Conservation (phyloP, 2,329 filamentous ascomycete species). For the Calcarisporium arbuscula region DNA sequence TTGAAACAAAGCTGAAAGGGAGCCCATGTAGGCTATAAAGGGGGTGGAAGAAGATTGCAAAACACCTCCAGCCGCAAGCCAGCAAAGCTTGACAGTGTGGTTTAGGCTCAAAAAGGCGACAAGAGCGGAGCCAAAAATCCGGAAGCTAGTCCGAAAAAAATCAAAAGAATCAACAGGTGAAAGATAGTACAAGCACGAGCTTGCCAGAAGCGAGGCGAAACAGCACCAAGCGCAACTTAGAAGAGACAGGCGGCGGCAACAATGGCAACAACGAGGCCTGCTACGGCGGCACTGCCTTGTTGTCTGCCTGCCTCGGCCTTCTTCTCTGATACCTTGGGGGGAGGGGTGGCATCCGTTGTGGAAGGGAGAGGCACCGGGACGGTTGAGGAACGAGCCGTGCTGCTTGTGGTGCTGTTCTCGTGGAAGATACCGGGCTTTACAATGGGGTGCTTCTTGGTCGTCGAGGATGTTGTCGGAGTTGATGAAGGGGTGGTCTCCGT, state of each 20-base stretch:
- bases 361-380: constrained; percentile 15
- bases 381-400: constrained; percentile 2
- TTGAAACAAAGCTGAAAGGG: too few relatives aligned
- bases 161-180: constrained; percentile 7
- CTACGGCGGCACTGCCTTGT: constrained; percentile 44
- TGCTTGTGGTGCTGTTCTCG: constrained; percentile 41
- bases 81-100: too few relatives aligned
- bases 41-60: neutral
- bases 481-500: constrained; percentile 5
- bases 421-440: constrained; percentile 46
- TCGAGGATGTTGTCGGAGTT: constrained; percentile 12
- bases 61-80: neutral
- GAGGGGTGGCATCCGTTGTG: constrained; percentile 20
- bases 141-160: constrained; percentile 6
- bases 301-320: constrained; percentile 41
- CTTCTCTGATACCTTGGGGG: constrained; percentile 27
- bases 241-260: constrained; percentile 46
- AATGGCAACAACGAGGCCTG: constrained; percentile 49
- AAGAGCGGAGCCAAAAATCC: constrained; percentile 6
- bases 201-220: constrained; percentile 11
- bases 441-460: constrained; percentile 14
- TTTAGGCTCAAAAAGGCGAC: neutral
- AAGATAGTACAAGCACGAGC: constrained; percentile 3
- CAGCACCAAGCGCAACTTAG: constrained; percentile 18
- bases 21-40: too few relatives aligned